phyloP scores from a whole-genome alignment of 2,329 filamentous ascomycete genomes.

The Arthroderma sp. region DNA sequence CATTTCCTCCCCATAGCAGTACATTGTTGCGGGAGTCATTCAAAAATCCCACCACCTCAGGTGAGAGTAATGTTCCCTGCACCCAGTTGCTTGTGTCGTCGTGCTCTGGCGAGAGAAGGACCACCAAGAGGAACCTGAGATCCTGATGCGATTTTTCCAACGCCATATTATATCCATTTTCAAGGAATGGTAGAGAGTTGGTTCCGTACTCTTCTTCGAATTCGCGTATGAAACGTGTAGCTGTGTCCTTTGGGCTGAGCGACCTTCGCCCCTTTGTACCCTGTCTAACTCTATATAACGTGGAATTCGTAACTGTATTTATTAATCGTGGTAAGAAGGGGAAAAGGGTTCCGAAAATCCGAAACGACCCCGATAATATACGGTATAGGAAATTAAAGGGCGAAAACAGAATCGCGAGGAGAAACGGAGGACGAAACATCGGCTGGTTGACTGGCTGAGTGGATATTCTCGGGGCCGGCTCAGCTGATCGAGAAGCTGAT shows the following conservation, averaged over 20 bases:
- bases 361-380: constrained; percentile 52
- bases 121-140: constrained; percentile 77
- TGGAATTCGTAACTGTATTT: constrained; percentile 34
- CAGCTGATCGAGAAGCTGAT: constrained; percentile 31
- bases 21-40: constrained; percentile 65
- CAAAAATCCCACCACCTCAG: constrained; percentile 61
- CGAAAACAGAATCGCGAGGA: constrained; percentile 65
- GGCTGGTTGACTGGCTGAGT: constrained; percentile 56
- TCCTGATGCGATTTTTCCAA: constrained; percentile 83
- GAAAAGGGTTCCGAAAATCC: constrained; percentile 63
- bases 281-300: constrained; percentile 30
- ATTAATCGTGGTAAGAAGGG: constrained; percentile 62
- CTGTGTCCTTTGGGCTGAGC: constrained; percentile 74
- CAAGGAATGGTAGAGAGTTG: constrained; percentile 56
- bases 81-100: constrained; percentile 79
- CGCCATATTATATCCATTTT: constrained; percentile 82
- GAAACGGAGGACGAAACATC: constrained; percentile 56
- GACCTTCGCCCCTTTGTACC: constrained; percentile 59
- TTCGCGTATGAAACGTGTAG: constrained; percentile 75
- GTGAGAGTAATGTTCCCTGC: constrained; percentile 64
- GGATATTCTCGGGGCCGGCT: constrained; percentile 70
- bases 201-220: constrained; percentile 87
- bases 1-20: constrained; percentile 82
- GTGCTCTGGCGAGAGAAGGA: constrained; percentile 83
- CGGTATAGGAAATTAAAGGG: constrained; percentile 70